These are phyloP conservation scores for Zizania latifolia DNA, from an alignment of 176 grass and related monocot genomes.

Conservation along the genomic window DNA sequence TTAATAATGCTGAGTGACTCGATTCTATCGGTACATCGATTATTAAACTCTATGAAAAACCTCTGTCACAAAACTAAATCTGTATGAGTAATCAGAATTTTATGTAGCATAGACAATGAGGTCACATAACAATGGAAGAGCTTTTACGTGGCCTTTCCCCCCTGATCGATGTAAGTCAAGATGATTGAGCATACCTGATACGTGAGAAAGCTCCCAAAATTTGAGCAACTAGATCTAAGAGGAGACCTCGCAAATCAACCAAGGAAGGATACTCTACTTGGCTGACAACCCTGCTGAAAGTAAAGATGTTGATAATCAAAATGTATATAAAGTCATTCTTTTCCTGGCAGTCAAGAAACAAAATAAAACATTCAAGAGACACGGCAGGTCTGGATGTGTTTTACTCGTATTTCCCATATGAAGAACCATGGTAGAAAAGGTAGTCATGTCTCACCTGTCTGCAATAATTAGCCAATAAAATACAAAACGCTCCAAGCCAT, in stretches of 20 bases:
- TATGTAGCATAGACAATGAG: slow-evolving; percentile 28
- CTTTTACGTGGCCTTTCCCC: no score
- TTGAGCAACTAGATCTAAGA: slow-evolving; percentile 95
- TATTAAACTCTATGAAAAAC: slow-evolving; percentile 97
- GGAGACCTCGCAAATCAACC: slow-evolving; percentile 87
- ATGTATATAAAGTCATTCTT: slow-evolving; percentile 4
- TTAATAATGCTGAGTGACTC: slow-evolving; percentile 97
- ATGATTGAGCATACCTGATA: slow-evolving; percentile 63
- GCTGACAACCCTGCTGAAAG: slow-evolving; percentile 70
- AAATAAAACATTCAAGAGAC: not conserved
- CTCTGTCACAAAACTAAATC: slow-evolving; percentile 95
- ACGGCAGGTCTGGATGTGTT: not conserved
- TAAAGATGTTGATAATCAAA: not conserved
- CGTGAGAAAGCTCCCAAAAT: slow-evolving; percentile 88
- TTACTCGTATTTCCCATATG: slow-evolving; percentile 6
- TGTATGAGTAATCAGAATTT: slow-evolving; percentile 34
- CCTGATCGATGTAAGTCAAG: slow-evolving; percentile 4
- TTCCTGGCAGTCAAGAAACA: not conserved
- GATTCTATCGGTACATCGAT: slow-evolving; percentile 74
- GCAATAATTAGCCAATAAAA: slow-evolving; percentile 99
- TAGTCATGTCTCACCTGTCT: slow-evolving; percentile 65
- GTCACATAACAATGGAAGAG: no score
- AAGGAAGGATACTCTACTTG: slow-evolving; percentile 97
- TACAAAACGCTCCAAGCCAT: slow-evolving; percentile 84
- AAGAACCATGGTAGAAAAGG: not conserved